Base-by-base conservation (phyloP, 2,329 filamentous ascomycete species). In the Alternaria arbusti region DNA sequence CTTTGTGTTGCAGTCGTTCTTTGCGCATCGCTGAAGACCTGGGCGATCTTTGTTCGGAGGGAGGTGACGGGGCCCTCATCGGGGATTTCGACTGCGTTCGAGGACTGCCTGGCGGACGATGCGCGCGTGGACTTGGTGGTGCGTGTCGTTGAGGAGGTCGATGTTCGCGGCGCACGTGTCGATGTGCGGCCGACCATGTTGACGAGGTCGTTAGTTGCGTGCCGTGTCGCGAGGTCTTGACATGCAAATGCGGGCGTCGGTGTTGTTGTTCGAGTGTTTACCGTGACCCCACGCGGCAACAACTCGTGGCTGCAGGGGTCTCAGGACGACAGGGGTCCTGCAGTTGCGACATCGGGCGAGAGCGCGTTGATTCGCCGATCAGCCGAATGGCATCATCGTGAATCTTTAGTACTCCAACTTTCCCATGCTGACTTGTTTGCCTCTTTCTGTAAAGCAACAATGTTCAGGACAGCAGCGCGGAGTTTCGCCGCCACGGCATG, bases 1-100 rank as follows among this genome's bases (percentile, higher is more conserved):
- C 95, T 86, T 78, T 99, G 96, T 2, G 92, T 92, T 1, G 94
- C 93, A 0, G 92, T 96, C 1, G 92, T 96, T 72, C 91, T 90
- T 80, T 99, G 96, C 32, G 95, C 82, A 66, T 86, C 94, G 44
- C 76, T 72, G 67, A 86, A 86, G 17, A 85, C 77, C 28, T 79
- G 76, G 76, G 90, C 91, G 56, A 97, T 86, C 75, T 92, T 91
- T 36, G 86, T 86, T 73, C 94, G 91, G 70, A 97, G 83, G 15
- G 86, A 87, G 61, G 88, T 93, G 50, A 88, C 85, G 57, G 89
- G 87, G 4, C 89, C 87, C 76, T 97, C 93, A 72, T 90, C 87
- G 43, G 91, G 90, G n/a, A 91, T 76, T 49, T 83, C 81, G 57
- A 82, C 70, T 23, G 77, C 72, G 59, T 77, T 66, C 44, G 80